phyloP scores from a whole-genome alignment of 129 eudicot genomes.

The Helianthus tuberosus region DNA sequence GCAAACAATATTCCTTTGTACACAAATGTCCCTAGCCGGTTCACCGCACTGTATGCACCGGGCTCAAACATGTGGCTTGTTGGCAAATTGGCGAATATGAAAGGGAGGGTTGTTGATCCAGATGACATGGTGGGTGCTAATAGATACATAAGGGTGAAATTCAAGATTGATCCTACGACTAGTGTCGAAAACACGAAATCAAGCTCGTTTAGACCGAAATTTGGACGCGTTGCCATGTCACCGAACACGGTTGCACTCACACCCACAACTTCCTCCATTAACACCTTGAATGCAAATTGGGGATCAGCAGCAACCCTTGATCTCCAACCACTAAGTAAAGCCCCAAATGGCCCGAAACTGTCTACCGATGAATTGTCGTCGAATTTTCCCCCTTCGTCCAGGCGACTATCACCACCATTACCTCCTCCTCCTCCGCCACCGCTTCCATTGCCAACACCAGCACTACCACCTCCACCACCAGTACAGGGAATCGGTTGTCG shows the following conservation, averaged over 20 bases:
- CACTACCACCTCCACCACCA: constrained; percentile 16
- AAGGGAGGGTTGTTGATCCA: constrained; percentile 47
- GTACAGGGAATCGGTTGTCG: constrained; percentile 16
- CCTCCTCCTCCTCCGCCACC: constrained; percentile 7
- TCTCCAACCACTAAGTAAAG: constrained; percentile 40
- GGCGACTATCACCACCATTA: constrained; percentile 6
- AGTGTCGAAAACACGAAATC: constrained; percentile 92
- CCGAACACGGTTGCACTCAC: constrained; percentile 63
- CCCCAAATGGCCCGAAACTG: constrained; percentile 36
- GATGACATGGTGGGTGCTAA: constrained; percentile 69
- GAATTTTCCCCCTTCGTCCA: constrained; percentile 41
- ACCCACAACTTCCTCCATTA: constrained; percentile 45
- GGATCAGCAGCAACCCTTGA: constrained; percentile 46
- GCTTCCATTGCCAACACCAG: constrained; percentile 20
- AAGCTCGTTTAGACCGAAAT: constrained; percentile 88
- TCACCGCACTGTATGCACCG: constrained; percentile 53
- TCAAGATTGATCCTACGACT: constrained; percentile 79
- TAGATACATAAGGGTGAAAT: constrained; percentile 79
- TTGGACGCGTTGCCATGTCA: constrained; percentile 93
- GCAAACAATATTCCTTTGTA: constrained; percentile 80
- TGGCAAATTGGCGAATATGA: constrained; percentile 65
- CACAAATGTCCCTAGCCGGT: constrained; percentile 71
- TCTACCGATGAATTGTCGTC: constrained; percentile 28
- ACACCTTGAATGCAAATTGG: constrained; percentile 39
- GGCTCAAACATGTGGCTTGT: constrained; percentile 93